A percentile compares a stretch with the other conserved stretches of the same genome.
phyloP scores from a whole-genome alignment of 2,329 filamentous ascomycete species.

The Alternaria longipes region DNA sequence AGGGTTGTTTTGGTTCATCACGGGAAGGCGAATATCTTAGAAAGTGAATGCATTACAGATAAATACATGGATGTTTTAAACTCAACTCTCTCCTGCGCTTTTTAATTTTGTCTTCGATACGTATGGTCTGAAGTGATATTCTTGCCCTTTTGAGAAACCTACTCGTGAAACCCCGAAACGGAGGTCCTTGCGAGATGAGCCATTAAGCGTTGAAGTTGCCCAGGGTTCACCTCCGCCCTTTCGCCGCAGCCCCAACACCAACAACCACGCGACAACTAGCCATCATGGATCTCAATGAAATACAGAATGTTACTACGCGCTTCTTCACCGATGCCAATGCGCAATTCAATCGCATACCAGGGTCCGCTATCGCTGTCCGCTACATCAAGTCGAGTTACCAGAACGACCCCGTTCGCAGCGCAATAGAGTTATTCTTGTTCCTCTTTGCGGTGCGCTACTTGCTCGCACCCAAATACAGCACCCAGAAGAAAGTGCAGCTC shows the following conservation, averaged over 20 bases:
- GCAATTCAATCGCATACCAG: slow-evolving; percentile 88
- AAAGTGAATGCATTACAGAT: slow-evolving; percentile 49
- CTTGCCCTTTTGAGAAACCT: not conserved
- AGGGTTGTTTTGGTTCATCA: slow-evolving; percentile 40
- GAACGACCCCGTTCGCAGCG: slow-evolving; percentile 92
- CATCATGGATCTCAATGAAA: slow-evolving; percentile 66
- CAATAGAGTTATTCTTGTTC: slow-evolving; percentile 91
- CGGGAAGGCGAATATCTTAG: slow-evolving; percentile 49
- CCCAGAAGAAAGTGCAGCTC: slow-evolving; percentile 85
- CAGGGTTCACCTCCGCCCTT: slow-evolving; percentile 34
- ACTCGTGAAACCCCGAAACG: not conserved
- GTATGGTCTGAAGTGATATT: not conserved
- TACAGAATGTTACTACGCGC: slow-evolving; percentile 62
- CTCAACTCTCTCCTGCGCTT: not conserved
- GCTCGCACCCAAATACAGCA: slow-evolving; percentile 90
- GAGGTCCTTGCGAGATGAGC: slow-evolving; percentile 1
- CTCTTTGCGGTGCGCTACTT: slow-evolving; percentile 96
- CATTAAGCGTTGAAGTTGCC: slow-evolving; percentile 13
- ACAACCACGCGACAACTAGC: not conserved
- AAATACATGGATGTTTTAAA: slow-evolving; percentile 42
- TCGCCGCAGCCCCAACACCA: slow-evolving; percentile 33
- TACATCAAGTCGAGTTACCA: slow-evolving; percentile 99
- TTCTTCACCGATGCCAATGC: slow-evolving; percentile 65
- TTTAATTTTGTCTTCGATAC: not conserved
- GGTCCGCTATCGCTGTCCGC: slow-evolving; percentile 90